Evolutionary conservation across 352 stramenopile species (phyloP), one percentile per base, ranked within the genome.

Genomic region (Phytophthora citricola): DNA sequence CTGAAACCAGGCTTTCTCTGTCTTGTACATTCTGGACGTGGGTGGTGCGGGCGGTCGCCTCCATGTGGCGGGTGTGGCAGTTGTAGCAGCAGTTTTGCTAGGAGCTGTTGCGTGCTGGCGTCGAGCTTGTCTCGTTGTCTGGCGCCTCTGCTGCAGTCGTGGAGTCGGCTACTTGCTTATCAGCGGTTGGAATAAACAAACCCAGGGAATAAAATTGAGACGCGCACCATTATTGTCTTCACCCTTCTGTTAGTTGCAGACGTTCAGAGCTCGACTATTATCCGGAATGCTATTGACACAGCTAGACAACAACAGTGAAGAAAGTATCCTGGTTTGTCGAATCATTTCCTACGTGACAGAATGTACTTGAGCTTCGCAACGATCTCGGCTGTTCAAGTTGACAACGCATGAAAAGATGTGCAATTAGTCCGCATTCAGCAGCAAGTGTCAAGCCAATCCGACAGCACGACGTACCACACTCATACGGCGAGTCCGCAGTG

Each of bases 281-380:
- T 34, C 31, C 12, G 1, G 2, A 36, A 9, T 36, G 8, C 8
- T 31, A 44, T 17, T 9, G 27, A 61, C n/a, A 32, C 27, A 43
- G 15, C 5, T 36, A 17, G 31, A 24, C 31, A 34, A 40, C 14
- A n/a, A 66, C 41, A 20, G 15, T 40, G 11, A 39, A 26, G 20
- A 22, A 54, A 39, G 1, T 29, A 31, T 15, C 17, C 1, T n/a
- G 49, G 32, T 8, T 17, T 38, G 24, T 41, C 29, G 31, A 8
- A 36, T 75, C 78, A 90, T 66, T 93, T 93, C 71, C 85, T 76
- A 78, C 85, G 73, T 27, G 87, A 95, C 47, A 94, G 55, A 64
- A 96, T 96, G 76, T 96, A 96, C 83, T 94, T 96, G 61, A 96
- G 83, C 67, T 96, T 96, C 39, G 89, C 89, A 22, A 95, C 89